These are phyloP conservation scores for Colletotrichum cuscutae DNA, from an alignment of 2,329 filamentous ascomycete genomes.

Conservation along the genomic window DNA sequence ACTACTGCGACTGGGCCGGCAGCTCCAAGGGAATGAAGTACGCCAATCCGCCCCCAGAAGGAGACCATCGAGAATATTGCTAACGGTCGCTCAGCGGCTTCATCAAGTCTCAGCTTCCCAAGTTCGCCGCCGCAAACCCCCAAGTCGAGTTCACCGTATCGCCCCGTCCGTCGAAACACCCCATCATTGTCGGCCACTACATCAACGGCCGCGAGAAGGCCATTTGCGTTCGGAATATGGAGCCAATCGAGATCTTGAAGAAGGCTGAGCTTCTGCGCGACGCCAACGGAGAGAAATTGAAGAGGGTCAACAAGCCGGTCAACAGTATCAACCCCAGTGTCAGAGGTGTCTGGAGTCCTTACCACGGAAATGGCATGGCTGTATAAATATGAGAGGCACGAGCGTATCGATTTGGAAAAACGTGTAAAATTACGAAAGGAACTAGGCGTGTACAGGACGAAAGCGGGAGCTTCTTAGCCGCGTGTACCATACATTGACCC, in stretches of 20 bases:
- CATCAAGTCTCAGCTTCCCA: slow-evolving; percentile 78
- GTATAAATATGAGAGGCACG: slow-evolving; percentile 52
- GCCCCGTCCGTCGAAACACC: slow-evolving; percentile 89
- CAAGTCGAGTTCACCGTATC: slow-evolving; percentile 93
- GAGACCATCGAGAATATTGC: neutral
- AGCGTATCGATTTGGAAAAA: slow-evolving; percentile 6
- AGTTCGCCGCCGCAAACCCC: slow-evolving; percentile 84
- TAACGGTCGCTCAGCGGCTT: slow-evolving; percentile 71
- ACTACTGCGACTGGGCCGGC: slow-evolving; percentile 97
- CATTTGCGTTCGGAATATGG: slow-evolving; percentile 89
- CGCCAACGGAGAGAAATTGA: slow-evolving; percentile 80
- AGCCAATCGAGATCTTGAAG: slow-evolving; percentile 80
- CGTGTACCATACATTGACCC: slow-evolving; percentile 31
- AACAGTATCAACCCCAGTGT: slow-evolving; percentile 73
- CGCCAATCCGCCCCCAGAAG: neutral
- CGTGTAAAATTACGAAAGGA: slow-evolving; percentile 25
- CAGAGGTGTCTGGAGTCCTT: slow-evolving; percentile 77
- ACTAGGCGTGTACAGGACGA: slow-evolving; percentile 11
- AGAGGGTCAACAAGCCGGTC: slow-evolving; percentile 71
- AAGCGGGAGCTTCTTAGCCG: neutral
- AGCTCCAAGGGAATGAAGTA: slow-evolving; percentile 97
- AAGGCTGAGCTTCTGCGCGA: slow-evolving; percentile 81
- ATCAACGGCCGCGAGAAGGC: slow-evolving; percentile 90
- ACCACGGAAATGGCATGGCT: slow-evolving; percentile 68
- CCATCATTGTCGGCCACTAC: slow-evolving; percentile 88